Conservation (phyloP, 75 land plant species). For the Pinus taeda region DNA sequence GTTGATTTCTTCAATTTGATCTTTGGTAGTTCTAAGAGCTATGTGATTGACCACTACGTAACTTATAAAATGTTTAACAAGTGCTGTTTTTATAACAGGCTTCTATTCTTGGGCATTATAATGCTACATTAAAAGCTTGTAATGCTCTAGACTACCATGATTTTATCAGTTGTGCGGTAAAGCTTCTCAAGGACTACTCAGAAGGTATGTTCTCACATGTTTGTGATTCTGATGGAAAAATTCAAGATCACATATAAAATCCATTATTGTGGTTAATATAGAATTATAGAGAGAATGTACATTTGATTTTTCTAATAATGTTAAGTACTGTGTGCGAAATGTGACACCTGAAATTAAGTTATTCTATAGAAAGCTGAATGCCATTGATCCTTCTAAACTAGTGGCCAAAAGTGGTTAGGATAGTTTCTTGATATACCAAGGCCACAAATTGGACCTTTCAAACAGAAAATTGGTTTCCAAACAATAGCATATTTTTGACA, state of each 20-base stretch:
- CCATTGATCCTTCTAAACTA: neutral
- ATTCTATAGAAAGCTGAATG: neutral
- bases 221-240: neutral
- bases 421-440: too few relatives aligned
- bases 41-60: neutral
- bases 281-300: too few relatives aligned
- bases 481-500: too few relatives aligned
- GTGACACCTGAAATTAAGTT: neutral
- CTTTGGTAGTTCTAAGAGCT: neutral
- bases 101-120: constrained; percentile 69
- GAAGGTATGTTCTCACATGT: constrained; percentile 54
- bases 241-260: too few relatives aligned
- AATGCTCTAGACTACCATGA: constrained; percentile 98
- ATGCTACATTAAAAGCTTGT: constrained; percentile 73
- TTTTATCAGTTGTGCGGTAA: constrained; percentile 72
- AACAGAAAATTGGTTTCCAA: too few relatives aligned
- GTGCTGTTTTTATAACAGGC: constrained; percentile 49
- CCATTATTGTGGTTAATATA: too few relatives aligned
- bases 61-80: neutral
- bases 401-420: neutral
- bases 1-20: neutral
- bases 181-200: constrained; percentile 59
- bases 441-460: too few relatives aligned
- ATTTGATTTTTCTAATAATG: too few relatives aligned
- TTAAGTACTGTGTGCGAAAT: too few relatives aligned